Conservation (phyloP, 1,284 basidiomycete species). For the Trichosporon faecale region DNA sequence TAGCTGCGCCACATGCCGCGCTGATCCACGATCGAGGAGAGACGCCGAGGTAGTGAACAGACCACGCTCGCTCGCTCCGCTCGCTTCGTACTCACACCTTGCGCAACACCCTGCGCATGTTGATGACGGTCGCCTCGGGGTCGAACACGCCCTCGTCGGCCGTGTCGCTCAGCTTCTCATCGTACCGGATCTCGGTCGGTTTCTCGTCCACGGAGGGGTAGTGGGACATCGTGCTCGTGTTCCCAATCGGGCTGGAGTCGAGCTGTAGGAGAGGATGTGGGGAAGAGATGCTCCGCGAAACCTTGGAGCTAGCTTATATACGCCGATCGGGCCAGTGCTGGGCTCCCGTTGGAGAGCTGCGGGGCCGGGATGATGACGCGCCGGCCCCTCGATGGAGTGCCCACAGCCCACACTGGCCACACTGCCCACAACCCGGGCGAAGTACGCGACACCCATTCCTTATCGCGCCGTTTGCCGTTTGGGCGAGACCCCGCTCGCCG, state of each 20-base stretch:
- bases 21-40: neutral
- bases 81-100: constrained; percentile 9
- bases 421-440: neutral
- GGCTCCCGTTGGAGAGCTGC: neutral
- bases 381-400: neutral
- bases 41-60: too few species aligned
- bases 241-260: neutral
- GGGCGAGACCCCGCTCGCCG: neutral
- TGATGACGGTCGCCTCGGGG: constrained; percentile 1
- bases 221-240: neutral
- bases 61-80: neutral
- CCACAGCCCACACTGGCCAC: neutral
- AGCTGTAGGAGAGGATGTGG: neutral
- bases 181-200: neutral
- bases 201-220: neutral
- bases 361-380: neutral
- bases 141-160: neutral
- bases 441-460: neutral
- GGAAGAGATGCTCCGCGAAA: constrained; percentile 1
- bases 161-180: neutral
- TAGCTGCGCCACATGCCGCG: neutral
- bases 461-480: neutral
- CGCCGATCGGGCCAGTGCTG: neutral
- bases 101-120: constrained; percentile 10
- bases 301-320: neutral